phyloP scores from a whole-genome alignment of 306 rosid genomes.

The Prunus dulcis region DNA sequence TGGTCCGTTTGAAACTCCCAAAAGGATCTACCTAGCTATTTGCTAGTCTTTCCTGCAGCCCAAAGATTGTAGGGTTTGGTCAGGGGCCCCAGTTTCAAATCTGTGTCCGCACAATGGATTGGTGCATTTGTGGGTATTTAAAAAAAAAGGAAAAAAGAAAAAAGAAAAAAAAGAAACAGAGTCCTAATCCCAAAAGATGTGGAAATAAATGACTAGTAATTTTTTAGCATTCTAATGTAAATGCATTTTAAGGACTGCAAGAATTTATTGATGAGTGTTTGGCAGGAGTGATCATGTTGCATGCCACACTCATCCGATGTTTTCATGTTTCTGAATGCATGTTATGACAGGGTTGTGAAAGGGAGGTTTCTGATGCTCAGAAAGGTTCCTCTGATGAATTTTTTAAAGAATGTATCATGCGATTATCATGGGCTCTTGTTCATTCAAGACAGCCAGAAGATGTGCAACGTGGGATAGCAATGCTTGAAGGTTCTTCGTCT shows the following conservation, averaged over 20 bases:
- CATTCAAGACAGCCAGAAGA: conserved; percentile 76
- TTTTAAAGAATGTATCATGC: conserved; percentile 64
- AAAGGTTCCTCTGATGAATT: conserved; percentile 53
- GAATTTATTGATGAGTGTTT: not conserved
- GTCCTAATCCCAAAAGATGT: not conserved
- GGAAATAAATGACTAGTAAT: not conserved
- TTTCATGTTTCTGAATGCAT: conserved; percentile 12
- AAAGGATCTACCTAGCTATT: no score
- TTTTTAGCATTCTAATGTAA: not conserved
- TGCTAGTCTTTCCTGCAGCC: no score
- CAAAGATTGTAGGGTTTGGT: no score
- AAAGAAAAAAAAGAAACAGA: not conserved
- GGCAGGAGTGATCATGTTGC: not conserved
- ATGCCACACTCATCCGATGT: not conserved
- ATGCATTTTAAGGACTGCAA: not conserved
- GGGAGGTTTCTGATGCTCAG: conserved; percentile 70
- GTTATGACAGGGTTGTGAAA: conserved; percentile 69
- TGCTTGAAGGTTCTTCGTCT: conserved; percentile 65
- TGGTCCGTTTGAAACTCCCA: no score
- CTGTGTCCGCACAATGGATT: no score
- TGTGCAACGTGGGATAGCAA: conserved; percentile 91
- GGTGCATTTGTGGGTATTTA: no score
- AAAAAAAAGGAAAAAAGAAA: no score
- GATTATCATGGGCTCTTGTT: conserved; percentile 93
- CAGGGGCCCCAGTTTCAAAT: no score